These are phyloP conservation scores for Gastrolobium bilobum DNA, from an alignment of 306 rosid species.

Conservation along the genomic window DNA sequence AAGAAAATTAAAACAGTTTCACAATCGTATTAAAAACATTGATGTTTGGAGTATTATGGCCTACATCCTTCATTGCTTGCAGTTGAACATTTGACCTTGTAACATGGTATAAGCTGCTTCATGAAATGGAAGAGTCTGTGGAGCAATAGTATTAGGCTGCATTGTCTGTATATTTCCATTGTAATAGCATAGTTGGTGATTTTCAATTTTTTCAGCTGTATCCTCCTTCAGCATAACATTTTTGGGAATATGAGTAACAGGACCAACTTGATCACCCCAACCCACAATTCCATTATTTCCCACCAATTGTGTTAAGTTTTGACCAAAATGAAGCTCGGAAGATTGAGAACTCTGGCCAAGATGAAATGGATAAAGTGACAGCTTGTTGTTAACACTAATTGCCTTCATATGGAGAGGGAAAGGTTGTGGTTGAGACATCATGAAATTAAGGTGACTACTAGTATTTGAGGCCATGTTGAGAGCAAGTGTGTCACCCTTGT, in stretches of 20 bases:
- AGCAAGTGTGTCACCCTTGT: neutral
- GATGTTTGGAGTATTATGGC: neutral
- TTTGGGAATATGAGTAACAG: neutral
- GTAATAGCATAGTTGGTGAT: neutral
- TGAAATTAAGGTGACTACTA: conserved; percentile 19
- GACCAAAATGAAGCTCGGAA: conserved; percentile 20
- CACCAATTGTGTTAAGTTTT: conserved; percentile 10
- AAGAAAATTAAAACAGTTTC: neutral
- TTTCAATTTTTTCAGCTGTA: neutral
- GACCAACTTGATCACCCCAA: neutral
- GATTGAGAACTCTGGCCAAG: conserved; percentile 30
- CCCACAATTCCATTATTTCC: neutral
- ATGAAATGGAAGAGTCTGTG: neutral
- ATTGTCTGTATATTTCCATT: conserved; percentile 12
- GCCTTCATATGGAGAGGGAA: neutral
- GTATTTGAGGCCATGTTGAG: neutral
- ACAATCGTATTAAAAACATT: neutral
- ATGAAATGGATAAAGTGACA: neutral
- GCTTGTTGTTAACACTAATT: neutral
- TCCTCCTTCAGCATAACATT: neutral
- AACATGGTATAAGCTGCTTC: neutral
- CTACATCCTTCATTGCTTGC: conserved; percentile 17
- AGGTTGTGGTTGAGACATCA: neutral
- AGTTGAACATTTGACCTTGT: conserved; percentile 23
- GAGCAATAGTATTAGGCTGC: conserved; percentile 1